A percentile compares a stretch with the other conserved stretches of the same genome.
These are phyloP conservation scores for Chaetomiaceae sp. DNA, from an alignment of 2,329 filamentous ascomycete species.

Conservation along the genomic window DNA sequence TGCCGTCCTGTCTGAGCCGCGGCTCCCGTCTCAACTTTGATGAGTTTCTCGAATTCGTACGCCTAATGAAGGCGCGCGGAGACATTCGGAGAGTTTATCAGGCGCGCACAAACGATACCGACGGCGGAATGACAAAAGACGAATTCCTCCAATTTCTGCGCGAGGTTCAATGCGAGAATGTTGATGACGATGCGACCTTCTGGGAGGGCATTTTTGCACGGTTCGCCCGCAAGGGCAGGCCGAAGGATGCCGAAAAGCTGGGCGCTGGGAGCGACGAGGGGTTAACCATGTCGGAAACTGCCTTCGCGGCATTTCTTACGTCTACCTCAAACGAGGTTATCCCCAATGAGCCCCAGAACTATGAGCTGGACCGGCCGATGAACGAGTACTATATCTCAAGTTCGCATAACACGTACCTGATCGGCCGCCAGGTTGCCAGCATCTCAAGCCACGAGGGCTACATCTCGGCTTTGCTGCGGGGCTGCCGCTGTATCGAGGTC, in stretches of 20 bases:
- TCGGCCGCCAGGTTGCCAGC: constrained; percentile 84
- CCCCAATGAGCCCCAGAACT: constrained; percentile 54
- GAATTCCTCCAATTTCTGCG: constrained; percentile 75
- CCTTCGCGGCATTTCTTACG: constrained; percentile 71
- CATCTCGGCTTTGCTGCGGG: constrained; percentile 79
- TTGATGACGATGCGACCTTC: constrained; percentile 57
- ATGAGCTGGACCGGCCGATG: constrained; percentile 72
- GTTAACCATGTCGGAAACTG: constrained; percentile 68
- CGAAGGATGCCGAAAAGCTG: constrained; percentile 41
- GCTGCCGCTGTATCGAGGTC: constrained; percentile 93
- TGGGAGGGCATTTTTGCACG: constrained; percentile 73
- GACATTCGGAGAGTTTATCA: constrained; percentile 75
- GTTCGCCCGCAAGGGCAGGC: constrained; percentile 57
- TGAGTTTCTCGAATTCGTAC: constrained; percentile 81
- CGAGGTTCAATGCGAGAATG: constrained; percentile 69
- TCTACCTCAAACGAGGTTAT: constrained; percentile 70
- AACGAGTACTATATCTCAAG: constrained; percentile 98
- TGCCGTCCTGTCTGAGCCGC: constrained; percentile 36
- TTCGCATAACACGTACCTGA: constrained; percentile 96
- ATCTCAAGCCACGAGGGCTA: constrained; percentile 94
- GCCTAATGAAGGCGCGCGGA: constrained; percentile 74
- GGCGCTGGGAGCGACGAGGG: constrained; percentile 34
- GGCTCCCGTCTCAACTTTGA: constrained; percentile 67
- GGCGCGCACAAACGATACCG: constrained; percentile 52
- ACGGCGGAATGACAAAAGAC: constrained; percentile 61